phyloP scores from a whole-genome alignment of 2,329 filamentous ascomycete genomes.

The Pseudopithomyces chartarum region DNA sequence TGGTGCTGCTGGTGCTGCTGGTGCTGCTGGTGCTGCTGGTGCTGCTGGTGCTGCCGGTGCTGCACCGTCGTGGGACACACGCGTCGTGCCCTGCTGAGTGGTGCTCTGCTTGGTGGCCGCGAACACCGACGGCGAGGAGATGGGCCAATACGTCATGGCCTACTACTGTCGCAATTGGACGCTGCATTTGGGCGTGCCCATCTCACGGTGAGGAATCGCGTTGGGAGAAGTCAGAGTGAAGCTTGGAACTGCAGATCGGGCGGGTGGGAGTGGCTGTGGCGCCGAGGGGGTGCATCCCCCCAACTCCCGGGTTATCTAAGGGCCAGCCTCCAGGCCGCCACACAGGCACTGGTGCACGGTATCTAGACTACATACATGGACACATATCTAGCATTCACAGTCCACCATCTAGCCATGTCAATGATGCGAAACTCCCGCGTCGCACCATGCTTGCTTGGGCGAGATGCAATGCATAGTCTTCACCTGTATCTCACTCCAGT shows the following conservation, averaged over 20 bases:
- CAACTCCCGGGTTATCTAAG: no score
- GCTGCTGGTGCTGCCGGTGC: no score
- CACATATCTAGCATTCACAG: no score
- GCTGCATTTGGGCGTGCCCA: conserved; percentile 44
- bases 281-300: conserved; percentile 11
- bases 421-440: no score
- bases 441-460: no score
- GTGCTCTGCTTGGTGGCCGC: conserved; percentile 72
- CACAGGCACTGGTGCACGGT: no score
- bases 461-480: no score
- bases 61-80: conserved; percentile 66
- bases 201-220: conserved; percentile 34
- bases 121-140: conserved; percentile 82
- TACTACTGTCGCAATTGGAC: conserved; percentile 43
- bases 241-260: conserved; percentile 28
- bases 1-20: conserved; percentile 9
- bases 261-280: conserved; percentile 19
- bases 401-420: no score
- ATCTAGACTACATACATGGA: not conserved
- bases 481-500: no score
- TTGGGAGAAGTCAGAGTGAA: conserved; percentile 18
- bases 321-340: no score
- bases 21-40: not conserved
- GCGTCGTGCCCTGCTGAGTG: conserved; percentile 56
- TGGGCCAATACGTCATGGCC: conserved; percentile 84